Base-by-base conservation (phyloP, 768 basidiomycete species). In the Suillus sp. region DNA sequence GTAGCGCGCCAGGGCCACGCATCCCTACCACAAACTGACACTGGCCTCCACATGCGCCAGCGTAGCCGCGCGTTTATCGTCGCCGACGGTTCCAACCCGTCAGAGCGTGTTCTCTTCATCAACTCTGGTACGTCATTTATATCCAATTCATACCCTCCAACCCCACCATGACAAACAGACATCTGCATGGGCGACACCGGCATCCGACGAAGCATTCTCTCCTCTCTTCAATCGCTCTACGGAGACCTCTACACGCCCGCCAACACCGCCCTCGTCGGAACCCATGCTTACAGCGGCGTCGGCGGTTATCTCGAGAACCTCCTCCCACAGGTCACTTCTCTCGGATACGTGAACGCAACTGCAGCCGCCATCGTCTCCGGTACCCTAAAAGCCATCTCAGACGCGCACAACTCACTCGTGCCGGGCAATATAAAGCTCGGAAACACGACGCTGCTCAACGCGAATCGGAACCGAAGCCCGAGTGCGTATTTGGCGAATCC, bases 181-280 rank as follows among this genome's bases (percentile, higher is more conserved):
- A 91, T 92, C 58, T 89, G 86, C 47, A 91, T 92, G 88, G 91
- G 91, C 13, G 92, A 92, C 74, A 86, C 84, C 3, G 91, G 90
- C 30, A 77, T 91, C 42, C 87, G 91, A 37, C 85, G 90, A 32
- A 83, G 85, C 16, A 86, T 93, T 67, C 82, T 93, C 34, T 71
- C 80, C 4, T 75, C 82, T 45, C 80, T 93, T 11, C 80, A 86
- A 8, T 66, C 79, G 11, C 75, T 81, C 50, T 90, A 83, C 70
- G 85, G 88, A 1, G 85, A 84, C 1, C 64, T 92, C 1, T 93
- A 92, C 75, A 84, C 80, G 13, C 77, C 87, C 65, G 78, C 77
- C n/a, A 93, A 93, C 67, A 84, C 90, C 62, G 91, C 91, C 2
- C 86, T 93, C 65, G 84, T 88, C 30, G 84, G 86, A 55, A 92